Evolutionary conservation across 768 basidiomycete species (phyloP).

Genomic region (Tulasnella sp.): DNA sequence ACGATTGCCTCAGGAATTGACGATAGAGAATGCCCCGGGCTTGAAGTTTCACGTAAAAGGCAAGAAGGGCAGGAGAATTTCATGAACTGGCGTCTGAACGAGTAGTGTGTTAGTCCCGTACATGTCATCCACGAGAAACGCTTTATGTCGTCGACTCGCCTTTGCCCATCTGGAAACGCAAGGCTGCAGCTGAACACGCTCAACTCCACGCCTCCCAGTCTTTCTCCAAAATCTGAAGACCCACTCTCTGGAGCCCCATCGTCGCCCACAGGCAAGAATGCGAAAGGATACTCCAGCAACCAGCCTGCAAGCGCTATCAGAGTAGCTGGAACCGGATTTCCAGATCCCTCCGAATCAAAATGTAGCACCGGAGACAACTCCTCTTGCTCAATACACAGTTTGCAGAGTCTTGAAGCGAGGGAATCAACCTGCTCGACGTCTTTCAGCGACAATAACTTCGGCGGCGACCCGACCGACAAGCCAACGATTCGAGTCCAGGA

Average conservation of each 20-base stretch:
- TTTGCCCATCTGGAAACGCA: neutral
- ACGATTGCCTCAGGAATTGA: neutral
- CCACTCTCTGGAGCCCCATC: neutral
- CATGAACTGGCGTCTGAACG: neutral
- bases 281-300: constrained; percentile 1
- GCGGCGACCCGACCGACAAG: neutral
- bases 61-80: neutral
- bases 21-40: neutral
- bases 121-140: neutral
- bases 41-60: neutral
- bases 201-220: neutral
- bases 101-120: neutral
- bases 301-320: neutral
- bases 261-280: neutral
- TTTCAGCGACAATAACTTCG: neutral
- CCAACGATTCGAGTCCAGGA: neutral
- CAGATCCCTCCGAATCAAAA: neutral
- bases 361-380: neutral
- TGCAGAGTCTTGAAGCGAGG: neutral
- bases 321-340: neutral
- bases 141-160: neutral
- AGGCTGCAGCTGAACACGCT: neutral
- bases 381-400: neutral
- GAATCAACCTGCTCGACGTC: neutral
- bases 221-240: neutral